Evolutionary conservation across 2,329 filamentous ascomycete species (phyloP).

Genomic region (Epicoccum sorghinum): DNA sequence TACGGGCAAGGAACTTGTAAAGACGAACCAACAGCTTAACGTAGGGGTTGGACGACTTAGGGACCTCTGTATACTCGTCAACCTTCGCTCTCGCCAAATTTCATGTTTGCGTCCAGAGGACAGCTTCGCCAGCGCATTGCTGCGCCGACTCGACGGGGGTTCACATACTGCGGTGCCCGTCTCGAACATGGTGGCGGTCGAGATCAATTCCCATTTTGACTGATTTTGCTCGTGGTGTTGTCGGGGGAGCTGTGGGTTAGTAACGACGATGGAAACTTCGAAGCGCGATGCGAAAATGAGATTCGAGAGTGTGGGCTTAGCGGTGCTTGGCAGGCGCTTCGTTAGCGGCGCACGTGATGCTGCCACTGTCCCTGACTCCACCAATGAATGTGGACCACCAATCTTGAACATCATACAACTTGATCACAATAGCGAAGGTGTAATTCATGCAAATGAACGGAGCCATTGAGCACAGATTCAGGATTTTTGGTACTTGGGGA

Average conservation of each 20-base stretch:
- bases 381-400: not conserved
- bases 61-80: conserved; percentile 48
- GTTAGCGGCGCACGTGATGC: conserved; percentile 5
- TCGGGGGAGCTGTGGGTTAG: conserved; percentile 39
- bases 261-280: conserved; percentile 19
- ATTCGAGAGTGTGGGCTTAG: conserved; percentile 14
- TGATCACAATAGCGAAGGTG: no score
- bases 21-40: conserved; percentile 97
- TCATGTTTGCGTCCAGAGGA: conserved; percentile 49
- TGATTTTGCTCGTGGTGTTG: conserved; percentile 42
- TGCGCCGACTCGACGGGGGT: conserved; percentile 49
- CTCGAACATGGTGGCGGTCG: conserved; percentile 67
- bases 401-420: not conserved
- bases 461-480: no score
- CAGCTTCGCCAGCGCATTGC: conserved; percentile 47
- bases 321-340: conserved; percentile 8
- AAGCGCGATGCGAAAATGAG: conserved; percentile 11
- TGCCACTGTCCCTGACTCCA: not conserved
- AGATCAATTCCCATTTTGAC: conserved; percentile 51
- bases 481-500: no score
- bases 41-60: conserved; percentile 98
- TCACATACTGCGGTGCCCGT: conserved; percentile 69
- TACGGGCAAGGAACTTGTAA: conserved; percentile 96
- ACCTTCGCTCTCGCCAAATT: conserved; percentile 38
- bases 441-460: no score